A percentile compares a stretch with the other conserved stretches of the same genome.
phyloP scores from a whole-genome alignment of 306 rosid species.

The Prosopis cineraria region DNA sequence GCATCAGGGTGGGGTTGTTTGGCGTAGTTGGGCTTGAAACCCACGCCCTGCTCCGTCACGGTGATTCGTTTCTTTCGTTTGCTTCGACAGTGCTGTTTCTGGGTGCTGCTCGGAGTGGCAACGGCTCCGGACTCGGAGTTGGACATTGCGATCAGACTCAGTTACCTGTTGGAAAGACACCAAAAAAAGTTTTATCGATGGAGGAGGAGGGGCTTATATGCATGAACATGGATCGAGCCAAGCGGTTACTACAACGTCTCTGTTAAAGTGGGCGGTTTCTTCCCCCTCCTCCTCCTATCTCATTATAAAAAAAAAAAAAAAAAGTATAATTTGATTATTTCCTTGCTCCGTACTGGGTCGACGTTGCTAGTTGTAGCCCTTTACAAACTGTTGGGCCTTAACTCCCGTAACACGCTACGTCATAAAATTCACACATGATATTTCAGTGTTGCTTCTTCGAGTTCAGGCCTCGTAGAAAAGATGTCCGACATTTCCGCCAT shows the following conservation, averaged over 20 bases:
- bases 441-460: not conserved
- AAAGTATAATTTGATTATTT: not conserved
- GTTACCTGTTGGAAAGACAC: not conserved
- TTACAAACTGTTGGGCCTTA: not conserved
- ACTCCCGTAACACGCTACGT: not conserved
- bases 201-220: not conserved
- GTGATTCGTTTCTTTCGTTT: conserved; percentile 50
- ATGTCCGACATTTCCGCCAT: not conserved
- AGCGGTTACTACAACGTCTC: conserved; percentile 28
- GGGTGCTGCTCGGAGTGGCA: not conserved
- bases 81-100: conserved; percentile 23
- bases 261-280: conserved; percentile 13
- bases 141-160: not conserved
- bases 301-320: too few relatives aligned
- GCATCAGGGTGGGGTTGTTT: conserved; percentile 40
- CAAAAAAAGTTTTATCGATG: not conserved
- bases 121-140: conserved; percentile 1
- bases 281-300: not conserved
- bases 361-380: not conserved
- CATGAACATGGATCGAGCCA: not conserved
- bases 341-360: not conserved
- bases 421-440: not conserved
- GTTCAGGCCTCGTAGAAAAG: not conserved
- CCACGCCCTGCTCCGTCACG: not conserved
- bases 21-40: conserved; percentile 33